phyloP scores from a whole-genome alignment of 345 rosid species.

The Sonneratia caseolaris region DNA sequence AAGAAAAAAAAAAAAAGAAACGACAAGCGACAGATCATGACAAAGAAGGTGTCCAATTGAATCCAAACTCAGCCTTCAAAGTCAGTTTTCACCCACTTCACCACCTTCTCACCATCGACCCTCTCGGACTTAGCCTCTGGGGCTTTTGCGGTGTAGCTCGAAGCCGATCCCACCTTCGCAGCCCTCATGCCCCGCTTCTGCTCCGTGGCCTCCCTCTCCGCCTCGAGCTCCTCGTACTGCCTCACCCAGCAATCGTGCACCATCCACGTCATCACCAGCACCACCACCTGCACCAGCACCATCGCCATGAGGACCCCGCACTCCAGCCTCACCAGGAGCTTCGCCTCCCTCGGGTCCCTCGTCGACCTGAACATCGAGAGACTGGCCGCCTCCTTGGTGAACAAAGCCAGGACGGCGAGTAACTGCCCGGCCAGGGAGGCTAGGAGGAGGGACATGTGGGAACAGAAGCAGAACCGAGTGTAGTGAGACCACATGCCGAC shows the following conservation, averaged over 20 bases:
- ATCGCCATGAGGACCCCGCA: slow-evolving; percentile 54
- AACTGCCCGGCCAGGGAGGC: slow-evolving; percentile 39
- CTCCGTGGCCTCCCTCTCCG: slow-evolving; percentile 30
- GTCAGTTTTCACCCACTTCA: slow-evolving; percentile 42
- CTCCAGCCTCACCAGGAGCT: slow-evolving; percentile 50
- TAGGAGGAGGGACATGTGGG: slow-evolving; percentile 39
- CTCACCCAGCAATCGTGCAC: slow-evolving; percentile 44
- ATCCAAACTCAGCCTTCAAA: slow-evolving; percentile 29
- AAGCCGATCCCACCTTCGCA: slow-evolving; percentile 40
- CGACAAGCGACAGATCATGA: not conserved
- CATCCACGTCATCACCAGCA: slow-evolving; percentile 35
- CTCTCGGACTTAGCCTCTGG: slow-evolving; percentile 28
- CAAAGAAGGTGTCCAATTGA: not conserved
- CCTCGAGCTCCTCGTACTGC: slow-evolving; percentile 41
- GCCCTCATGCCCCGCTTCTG: slow-evolving; percentile 36
- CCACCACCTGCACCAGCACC: slow-evolving; percentile 34
- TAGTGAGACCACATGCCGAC: slow-evolving; percentile 40
- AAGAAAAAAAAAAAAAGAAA: not conserved
- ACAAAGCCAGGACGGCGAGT: slow-evolving; percentile 26
- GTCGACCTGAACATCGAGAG: slow-evolving; percentile 35
- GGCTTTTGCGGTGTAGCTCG: slow-evolving; percentile 22
- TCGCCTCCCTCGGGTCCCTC: slow-evolving; percentile 46
- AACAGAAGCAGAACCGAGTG: slow-evolving; percentile 33
- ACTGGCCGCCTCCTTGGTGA: slow-evolving; percentile 36
- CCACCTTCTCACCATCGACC: slow-evolving; percentile 33